Conservation (phyloP, 2,329 filamentous ascomycete genomes). For the Tricladium varicosporioides region DNA sequence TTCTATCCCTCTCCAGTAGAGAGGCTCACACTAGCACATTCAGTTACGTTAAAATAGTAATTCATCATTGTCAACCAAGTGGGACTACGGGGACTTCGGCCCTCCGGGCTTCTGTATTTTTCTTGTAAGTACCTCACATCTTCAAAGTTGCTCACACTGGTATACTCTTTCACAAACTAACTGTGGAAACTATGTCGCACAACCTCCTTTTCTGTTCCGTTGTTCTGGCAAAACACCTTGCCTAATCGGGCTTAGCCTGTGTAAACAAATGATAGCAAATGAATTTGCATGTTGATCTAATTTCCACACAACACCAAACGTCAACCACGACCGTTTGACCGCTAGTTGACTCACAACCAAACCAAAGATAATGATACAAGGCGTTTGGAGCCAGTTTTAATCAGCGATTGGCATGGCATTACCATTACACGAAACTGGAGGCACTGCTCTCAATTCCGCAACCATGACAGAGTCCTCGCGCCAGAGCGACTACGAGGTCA, state of each 20-base stretch:
- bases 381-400: slow-evolving; percentile 18
- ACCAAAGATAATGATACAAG: slow-evolving; percentile 10
- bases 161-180: too few relatives aligned
- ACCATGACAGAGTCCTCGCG: slow-evolving; percentile 14
- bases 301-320: background rate
- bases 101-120: too few relatives aligned
- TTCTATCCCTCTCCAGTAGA: too few relatives aligned
- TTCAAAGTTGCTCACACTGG: too few relatives aligned
- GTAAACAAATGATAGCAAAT: background rate
- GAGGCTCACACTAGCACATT: too few relatives aligned
- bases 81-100: too few relatives aligned
- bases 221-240: background rate
- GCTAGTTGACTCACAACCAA: background rate
- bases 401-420: slow-evolving; percentile 23
- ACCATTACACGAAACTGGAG: slow-evolving; percentile 20
- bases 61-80: too few relatives aligned
- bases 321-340: background rate
- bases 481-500: slow-evolving; percentile 27
- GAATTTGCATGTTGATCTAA: background rate
- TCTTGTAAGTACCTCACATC: too few relatives aligned
- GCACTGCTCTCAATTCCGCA: slow-evolving; percentile 23
- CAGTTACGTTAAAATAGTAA: too few relatives aligned
- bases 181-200: background rate
- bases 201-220: slow-evolving; percentile 6
- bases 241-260: background rate